Conservation (phyloP, 768 basidiomycete species). For the Botryobasidium botryosum region DNA sequence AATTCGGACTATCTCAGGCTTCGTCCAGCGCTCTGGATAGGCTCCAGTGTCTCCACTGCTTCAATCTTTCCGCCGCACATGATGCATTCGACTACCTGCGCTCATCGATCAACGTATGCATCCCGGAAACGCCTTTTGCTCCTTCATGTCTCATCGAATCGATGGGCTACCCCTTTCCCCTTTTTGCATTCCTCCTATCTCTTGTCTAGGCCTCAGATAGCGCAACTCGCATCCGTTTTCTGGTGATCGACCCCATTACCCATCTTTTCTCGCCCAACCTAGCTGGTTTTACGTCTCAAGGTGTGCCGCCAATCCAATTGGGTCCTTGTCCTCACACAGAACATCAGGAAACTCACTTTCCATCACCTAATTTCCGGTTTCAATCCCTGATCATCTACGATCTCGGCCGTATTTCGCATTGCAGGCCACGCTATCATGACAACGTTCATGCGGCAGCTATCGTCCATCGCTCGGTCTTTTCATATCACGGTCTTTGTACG, state of each 20-base stretch:
- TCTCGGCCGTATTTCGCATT: too few species aligned
- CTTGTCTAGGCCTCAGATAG: too few species aligned
- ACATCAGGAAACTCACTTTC: too few species aligned
- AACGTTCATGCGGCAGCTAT: conserved; percentile 7
- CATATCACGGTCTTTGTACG: conserved; percentile 6
- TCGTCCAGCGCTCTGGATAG: conserved; percentile 1
- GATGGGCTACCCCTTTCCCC: too few species aligned
- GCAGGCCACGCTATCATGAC: conserved; percentile 7
- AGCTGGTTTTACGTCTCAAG: conserved; percentile 2
- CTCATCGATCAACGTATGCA: background rate
- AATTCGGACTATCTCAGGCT: background rate
- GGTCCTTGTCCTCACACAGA: too few species aligned
- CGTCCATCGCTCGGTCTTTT: conserved; percentile 1
- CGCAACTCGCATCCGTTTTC: conserved; percentile 3
- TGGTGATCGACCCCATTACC: conserved; percentile 6
- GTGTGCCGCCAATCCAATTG: too few species aligned
- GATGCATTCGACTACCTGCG: conserved; percentile 1
- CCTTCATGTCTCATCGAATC: too few species aligned
- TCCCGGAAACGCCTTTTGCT: too few species aligned
- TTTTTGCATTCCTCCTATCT: too few species aligned
- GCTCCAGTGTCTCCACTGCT: background rate
- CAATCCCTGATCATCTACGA: too few species aligned
- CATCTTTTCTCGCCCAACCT: conserved; percentile 1
- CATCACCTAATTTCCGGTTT: too few species aligned
- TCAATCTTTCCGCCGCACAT: conserved; percentile 2